Percentiles rank a stretch among this genome's conserved stretches.
Conservation (phyloP, 1,284 basidiomycete genomes). For the Kalmanozyma brasiliensis region DNA sequence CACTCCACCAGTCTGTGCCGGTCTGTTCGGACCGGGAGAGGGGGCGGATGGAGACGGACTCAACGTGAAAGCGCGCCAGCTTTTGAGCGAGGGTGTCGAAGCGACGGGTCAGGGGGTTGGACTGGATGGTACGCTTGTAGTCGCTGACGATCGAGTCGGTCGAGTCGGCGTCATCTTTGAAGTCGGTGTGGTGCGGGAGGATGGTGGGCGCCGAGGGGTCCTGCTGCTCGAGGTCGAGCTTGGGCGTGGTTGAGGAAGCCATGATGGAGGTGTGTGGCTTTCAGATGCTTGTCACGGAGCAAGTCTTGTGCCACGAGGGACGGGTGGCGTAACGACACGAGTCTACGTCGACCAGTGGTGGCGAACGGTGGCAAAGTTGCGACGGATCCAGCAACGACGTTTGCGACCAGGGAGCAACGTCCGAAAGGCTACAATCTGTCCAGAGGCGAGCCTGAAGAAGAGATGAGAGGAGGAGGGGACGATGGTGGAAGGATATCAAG, state of each 20-base stretch:
- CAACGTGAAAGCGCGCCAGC: conserved; percentile 36
- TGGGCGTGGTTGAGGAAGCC: conserved; percentile 4
- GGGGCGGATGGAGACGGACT: conserved; percentile 53
- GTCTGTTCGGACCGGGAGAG: conserved; percentile 36
- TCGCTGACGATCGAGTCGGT: conserved; percentile 30
- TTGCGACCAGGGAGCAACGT: no score
- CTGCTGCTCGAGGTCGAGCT: conserved; percentile 38
- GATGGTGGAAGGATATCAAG: no score
- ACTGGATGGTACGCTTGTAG: conserved; percentile 31
- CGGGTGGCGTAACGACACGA: not conserved
- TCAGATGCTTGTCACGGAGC: no score
- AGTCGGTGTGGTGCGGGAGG: not conserved
- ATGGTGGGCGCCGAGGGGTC: not conserved
- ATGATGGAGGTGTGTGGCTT: conserved; percentile 4
- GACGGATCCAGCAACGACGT: no score
- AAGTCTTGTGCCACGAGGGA: not conserved
- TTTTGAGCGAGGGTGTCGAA: conserved; percentile 25
- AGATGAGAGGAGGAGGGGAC: no score
- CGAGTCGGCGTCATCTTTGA: conserved; percentile 12
- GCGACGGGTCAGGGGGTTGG: conserved; percentile 11
- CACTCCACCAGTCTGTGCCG: conserved; percentile 70
- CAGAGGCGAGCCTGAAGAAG: no score
- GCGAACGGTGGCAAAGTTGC: no score
- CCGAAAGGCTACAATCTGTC: no score
- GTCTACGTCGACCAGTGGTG: no score